Percentiles rank a stretch among this genome's conserved stretches.
Conservation (phyloP, 2,329 filamentous ascomycete genomes). For the Pseudogymnoascus sp. region DNA sequence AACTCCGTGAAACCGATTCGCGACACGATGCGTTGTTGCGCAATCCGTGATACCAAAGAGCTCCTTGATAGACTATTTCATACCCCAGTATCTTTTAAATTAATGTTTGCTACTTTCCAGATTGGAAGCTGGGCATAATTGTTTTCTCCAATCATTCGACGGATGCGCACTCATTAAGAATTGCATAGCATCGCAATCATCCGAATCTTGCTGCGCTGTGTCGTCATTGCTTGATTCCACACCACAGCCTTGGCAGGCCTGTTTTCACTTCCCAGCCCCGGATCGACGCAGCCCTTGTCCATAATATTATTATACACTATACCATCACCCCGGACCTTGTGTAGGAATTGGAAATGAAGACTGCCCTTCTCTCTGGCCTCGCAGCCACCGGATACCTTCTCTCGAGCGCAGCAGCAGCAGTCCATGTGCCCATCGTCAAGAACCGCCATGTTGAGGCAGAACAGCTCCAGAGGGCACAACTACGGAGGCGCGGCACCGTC, state of each 20-base stretch:
- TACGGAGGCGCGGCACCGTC: slow-evolving; percentile 11
- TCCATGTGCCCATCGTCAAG: slow-evolving; percentile 6
- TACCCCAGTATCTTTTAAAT: not conserved
- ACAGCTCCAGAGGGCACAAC: slow-evolving; percentile 9
- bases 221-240: not conserved
- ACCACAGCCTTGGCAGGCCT: not conserved
- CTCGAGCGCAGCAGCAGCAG: not conserved
- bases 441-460: not conserved
- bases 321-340: not conserved
- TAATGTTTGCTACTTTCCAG: not conserved
- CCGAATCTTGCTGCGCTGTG: not conserved
- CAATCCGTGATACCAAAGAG: not conserved
- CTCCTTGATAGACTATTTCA: not conserved
- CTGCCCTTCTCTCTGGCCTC: not conserved
- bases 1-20: not conserved
- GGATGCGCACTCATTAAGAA: not conserved
- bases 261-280: not conserved
- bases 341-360: slow-evolving; percentile 4
- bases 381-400: not conserved
- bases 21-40: slow-evolving; percentile 1
- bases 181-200: not conserved
- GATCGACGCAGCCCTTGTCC: not conserved
- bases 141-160: slow-evolving; percentile 3
- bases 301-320: not conserved
- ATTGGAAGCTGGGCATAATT: not conserved